These are phyloP conservation scores for Yueomyces sinensis DNA, from an alignment of 805 yeast genomes.

Conservation along the genomic window DNA sequence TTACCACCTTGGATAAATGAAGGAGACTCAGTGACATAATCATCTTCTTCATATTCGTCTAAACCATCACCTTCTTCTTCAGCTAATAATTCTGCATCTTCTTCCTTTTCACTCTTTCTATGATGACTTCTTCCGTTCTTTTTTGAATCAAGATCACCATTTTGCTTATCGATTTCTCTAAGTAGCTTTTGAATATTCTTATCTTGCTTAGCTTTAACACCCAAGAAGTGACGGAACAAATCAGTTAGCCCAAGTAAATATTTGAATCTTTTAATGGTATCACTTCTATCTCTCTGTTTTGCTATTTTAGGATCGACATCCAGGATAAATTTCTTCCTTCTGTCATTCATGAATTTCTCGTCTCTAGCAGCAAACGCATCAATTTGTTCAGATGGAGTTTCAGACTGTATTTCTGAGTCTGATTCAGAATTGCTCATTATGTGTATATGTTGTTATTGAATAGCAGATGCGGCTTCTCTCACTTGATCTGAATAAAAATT, in stretches of 20 bases:
- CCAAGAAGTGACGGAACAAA: slow-evolving; percentile 77
- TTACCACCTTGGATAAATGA: slow-evolving; percentile 55
- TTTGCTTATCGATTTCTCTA: slow-evolving; percentile 37
- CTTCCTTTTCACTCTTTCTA: slow-evolving; percentile 89
- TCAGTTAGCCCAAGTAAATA: slow-evolving; percentile 75
- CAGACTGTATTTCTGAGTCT: too few species aligned
- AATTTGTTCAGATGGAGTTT: too few species aligned
- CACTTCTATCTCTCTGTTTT: slow-evolving; percentile 41
- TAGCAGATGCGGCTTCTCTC: too few species aligned
- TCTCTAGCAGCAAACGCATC: neutral
- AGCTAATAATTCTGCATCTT: slow-evolving; percentile 79
- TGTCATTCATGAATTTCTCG: slow-evolving; percentile 15
- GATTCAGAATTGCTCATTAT: too few species aligned
- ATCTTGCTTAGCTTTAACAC: slow-evolving; percentile 69
- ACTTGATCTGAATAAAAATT: too few species aligned
- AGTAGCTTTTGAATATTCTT: slow-evolving; percentile 50
- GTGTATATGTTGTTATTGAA: too few species aligned
- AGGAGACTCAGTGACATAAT: slow-evolving; percentile 81
- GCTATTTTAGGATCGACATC: slow-evolving; percentile 45
- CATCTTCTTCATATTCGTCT: slow-evolving; percentile 32
- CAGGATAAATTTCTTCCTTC: slow-evolving; percentile 37
- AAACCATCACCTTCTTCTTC: slow-evolving; percentile 58
- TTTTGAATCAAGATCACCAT: slow-evolving; percentile 18
- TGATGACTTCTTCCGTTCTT: slow-evolving; percentile 33
- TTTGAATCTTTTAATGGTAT: slow-evolving; percentile 65